phyloP scores from a whole-genome alignment of 257 asterid genomes.

The Scutellaria barbata region DNA sequence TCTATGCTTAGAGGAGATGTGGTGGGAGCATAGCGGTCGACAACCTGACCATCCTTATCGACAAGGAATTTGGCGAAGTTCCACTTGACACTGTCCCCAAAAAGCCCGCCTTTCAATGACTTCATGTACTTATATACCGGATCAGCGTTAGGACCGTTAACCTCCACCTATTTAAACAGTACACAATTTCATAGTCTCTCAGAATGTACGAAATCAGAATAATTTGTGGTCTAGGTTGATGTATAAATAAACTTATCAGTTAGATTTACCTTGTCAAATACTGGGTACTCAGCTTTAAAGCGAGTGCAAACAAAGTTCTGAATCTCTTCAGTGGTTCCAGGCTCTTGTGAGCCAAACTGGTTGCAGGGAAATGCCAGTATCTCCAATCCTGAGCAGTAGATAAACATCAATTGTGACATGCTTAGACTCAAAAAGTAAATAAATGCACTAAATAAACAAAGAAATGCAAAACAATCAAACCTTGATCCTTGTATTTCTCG shows the following conservation, averaged over 20 bases:
- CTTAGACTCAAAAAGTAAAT: conserved; percentile 11
- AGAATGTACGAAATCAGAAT: not conserved
- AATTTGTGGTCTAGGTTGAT: not conserved
- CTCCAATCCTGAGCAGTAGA: conserved; percentile 64
- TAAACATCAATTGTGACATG: not conserved
- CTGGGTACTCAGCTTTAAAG: conserved; percentile 88
- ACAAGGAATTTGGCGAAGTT: conserved; percentile 89
- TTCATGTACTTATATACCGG: conserved; percentile 81
- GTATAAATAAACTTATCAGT: not conserved
- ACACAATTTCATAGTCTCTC: not conserved
- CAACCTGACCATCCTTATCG: conserved; percentile 76
- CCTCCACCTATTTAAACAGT: conserved; percentile 64
- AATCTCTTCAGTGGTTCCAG: conserved; percentile 85
- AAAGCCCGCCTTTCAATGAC: conserved; percentile 72
- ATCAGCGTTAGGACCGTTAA: conserved; percentile 71
- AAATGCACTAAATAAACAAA: not conserved
- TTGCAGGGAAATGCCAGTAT: conserved; percentile 97
- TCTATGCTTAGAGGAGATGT: conserved; percentile 88
- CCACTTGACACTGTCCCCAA: conserved; percentile 81
- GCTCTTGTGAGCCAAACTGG: conserved; percentile 92
- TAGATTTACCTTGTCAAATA: conserved; percentile 74
- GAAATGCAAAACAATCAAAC: conserved; percentile 41
- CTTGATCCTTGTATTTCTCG: conserved; percentile 76
- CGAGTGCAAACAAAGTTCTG: conserved; percentile 83
- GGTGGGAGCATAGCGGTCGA: conserved; percentile 88